Base-by-base conservation (phyloP, 805 yeast species). In the Candida michaelii region DNA sequence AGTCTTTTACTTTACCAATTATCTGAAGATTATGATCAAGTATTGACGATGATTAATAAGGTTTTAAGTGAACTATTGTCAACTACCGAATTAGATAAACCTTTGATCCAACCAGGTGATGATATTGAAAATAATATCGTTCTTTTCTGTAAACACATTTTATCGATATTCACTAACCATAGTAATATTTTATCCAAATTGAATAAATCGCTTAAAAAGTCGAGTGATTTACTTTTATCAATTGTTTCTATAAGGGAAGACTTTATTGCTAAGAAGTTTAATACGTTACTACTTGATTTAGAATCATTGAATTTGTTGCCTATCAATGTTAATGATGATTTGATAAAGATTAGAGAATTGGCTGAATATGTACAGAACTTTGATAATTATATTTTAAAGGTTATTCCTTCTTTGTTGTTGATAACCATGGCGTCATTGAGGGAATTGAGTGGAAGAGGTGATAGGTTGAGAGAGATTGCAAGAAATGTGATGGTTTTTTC, bases 401-500 rank as follows among this genome's bases (percentile, higher is more conserved):
- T 85, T 51, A 74, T 93, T 39, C 96, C 98, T 4, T 79, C 80
- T 39, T 62, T 91, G 47, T 73, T 93, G 48, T 74, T 90, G 15
- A 83, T 89, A 66, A 79, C 86, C 4, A 85, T 91, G 96, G 79
- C 82, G 23, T 79, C 87, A 56, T 73, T 88, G 40, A 77, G 85
- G 5, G 81, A 79, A 45, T 59, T 83, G 44, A 73, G 77, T 42
- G 67, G 69, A 27, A 77, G 76, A 45, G 75, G 71, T 31, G 56
- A 53, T 38, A 76, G 79, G 31, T 66, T 88, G 55, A 75, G 74
- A 47, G 49, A 53, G 18, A 73, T 84, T 49, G 89, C 96, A 2
- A 84, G 81, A 60, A 89, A 89, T 62, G 85, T 96, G 62, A 89
- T 90, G 89, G 80, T 90, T 3, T 91, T 85, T 61, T 96, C 97